Evolutionary conservation across 352 stramenopile genomes (phyloP).

Genomic region (Poterioochromonas sp.): DNA sequence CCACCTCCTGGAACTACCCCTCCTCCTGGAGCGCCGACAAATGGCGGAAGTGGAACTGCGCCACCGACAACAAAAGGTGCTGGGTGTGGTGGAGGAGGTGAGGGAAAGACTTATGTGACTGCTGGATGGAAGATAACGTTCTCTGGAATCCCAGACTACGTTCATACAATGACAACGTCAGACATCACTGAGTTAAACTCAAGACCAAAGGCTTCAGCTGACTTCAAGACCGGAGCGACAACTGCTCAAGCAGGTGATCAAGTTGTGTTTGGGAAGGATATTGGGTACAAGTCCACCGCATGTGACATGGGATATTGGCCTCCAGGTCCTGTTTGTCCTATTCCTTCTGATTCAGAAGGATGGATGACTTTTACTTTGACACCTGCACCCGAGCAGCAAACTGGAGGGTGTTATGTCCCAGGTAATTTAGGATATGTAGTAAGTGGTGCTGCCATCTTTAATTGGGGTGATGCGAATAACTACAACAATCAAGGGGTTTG

Average conservation of each 20-base stretch:
- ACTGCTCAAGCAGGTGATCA: background rate
- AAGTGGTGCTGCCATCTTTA: background rate
- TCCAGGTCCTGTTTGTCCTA: background rate
- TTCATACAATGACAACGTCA: background rate
- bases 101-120: no score
- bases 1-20: background rate
- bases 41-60: background rate
- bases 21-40: background rate
- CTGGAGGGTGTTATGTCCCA: background rate
- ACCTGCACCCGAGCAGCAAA: background rate
- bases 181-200: background rate
- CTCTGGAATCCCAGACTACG: background rate
- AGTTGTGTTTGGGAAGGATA: background rate
- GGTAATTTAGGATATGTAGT: background rate
- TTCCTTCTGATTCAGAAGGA: background rate
- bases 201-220: background rate
- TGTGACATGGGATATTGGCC: slow-evolving; percentile 4
- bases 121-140: background rate
- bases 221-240: background rate
- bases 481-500: background rate
- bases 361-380: background rate
- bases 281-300: background rate
- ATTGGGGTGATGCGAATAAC: background rate
- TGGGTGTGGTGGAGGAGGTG: background rate
- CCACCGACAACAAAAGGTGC: background rate